A percentile compares a stretch with the other conserved stretches of the same genome.
These are phyloP conservation scores for Perkinsus chesapeaki DNA, from an alignment of 169 alveolate species.

Conservation along the genomic window DNA sequence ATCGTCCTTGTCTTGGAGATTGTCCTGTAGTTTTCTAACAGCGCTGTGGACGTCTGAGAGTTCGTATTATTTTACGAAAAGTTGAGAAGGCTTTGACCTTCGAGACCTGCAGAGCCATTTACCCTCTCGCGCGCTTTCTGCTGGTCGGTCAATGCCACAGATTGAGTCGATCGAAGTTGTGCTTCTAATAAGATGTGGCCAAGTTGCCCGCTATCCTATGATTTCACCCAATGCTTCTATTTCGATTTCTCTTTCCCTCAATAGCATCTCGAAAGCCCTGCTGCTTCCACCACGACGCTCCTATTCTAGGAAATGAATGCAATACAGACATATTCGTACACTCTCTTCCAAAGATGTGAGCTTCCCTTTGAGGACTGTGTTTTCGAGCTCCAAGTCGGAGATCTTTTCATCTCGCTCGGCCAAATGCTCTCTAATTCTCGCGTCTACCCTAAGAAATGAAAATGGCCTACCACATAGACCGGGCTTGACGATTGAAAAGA, in stretches of 20 bases:
- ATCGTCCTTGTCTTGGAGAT: neutral
- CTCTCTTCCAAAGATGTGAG: neutral
- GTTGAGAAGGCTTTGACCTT: neutral
- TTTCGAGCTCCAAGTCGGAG: neutral
- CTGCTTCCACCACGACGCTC: neutral
- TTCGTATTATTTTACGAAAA: neutral
- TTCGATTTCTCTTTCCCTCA: neutral
- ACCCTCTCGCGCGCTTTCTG: neutral
- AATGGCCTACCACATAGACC: too few species aligned
- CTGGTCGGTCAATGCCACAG: neutral
- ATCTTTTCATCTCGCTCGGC: neutral
- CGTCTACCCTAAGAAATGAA: neutral
- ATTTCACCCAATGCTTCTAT: neutral
- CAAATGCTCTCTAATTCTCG: neutral
- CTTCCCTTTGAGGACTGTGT: neutral
- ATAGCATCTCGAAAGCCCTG: neutral
- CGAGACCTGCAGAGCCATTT: too few species aligned
- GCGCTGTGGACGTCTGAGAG: neutral
- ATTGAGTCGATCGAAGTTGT: neutral
- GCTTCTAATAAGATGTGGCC: neutral
- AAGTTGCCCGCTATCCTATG: too few species aligned
- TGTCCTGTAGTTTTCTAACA: neutral
- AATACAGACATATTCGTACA: neutral
- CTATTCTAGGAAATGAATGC: neutral
- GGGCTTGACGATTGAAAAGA: too few species aligned